Conservation (phyloP, 2,329 filamentous ascomycete genomes). For the Sclerotinia borealis region DNA sequence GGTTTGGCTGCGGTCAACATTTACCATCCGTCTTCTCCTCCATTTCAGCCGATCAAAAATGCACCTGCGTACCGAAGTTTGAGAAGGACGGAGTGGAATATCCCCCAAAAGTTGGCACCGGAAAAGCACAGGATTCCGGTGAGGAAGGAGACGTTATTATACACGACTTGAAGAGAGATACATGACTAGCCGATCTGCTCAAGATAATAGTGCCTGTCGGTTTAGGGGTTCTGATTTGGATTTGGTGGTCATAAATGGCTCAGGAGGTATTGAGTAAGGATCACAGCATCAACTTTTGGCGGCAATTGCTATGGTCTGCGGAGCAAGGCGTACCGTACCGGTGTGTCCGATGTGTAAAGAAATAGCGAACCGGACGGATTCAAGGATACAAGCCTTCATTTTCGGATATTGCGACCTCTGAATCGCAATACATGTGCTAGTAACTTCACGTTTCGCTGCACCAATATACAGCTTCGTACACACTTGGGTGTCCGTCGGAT, state of each 20-base stretch:
- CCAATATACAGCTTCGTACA: not conserved
- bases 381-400: not conserved
- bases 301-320: too few species aligned
- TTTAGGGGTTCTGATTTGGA: not conserved
- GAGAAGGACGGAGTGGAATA: slow-evolving; percentile 46
- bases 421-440: not conserved
- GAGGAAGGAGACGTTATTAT: slow-evolving; percentile 9
- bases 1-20: slow-evolving; percentile 48
- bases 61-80: slow-evolving; percentile 46
- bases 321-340: not conserved
- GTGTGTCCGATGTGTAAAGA: not conserved
- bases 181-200: slow-evolving; percentile 1
- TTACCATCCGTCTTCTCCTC: slow-evolving; percentile 46
- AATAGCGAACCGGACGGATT: too few species aligned
- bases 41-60: slow-evolving; percentile 45
- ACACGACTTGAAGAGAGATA: slow-evolving; percentile 5
- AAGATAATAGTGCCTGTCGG: not conserved
- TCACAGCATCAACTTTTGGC: not conserved
- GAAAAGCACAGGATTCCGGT: slow-evolving; percentile 14
- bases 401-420: not conserved
- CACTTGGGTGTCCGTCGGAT: not conserved
- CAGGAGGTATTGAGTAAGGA: too few species aligned
- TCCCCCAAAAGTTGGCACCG: slow-evolving; percentile 43
- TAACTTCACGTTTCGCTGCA: not conserved
- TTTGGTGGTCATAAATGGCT: not conserved